Evolutionary conservation across 2,329 filamentous ascomycete genomes (phyloP).

Genomic region (Cytospora paraplurivora): DNA sequence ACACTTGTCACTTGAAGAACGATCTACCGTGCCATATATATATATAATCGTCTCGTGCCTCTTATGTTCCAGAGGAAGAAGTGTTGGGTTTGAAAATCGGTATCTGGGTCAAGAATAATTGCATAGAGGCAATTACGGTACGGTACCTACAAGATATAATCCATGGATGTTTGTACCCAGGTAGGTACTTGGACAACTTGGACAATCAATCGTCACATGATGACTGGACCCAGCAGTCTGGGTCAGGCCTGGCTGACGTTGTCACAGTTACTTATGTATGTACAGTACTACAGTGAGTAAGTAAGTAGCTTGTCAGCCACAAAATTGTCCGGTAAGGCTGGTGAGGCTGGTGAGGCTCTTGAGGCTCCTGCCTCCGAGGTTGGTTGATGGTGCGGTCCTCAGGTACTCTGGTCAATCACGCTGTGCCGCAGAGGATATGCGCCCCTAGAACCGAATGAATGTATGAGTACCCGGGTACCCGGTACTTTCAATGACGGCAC

Average conservation of each 20-base stretch:
- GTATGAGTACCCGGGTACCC: no score
- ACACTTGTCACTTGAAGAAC: not conserved
- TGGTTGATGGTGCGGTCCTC: not conserved
- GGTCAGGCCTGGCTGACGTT: conserved; percentile 1
- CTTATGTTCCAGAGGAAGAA: not conserved
- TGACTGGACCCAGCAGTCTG: conserved; percentile 9
- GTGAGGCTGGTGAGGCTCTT: no score
- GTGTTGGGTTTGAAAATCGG: no score
- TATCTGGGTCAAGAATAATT: no score
- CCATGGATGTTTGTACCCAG: not conserved
- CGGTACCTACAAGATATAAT: not conserved
- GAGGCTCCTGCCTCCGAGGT: not conserved
- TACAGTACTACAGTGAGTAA: no score
- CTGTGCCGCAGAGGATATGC: no score
- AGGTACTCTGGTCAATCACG: no score
- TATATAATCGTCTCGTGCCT: not conserved
- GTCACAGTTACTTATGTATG: not conserved
- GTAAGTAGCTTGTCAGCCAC: not conserved
- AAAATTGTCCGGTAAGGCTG: not conserved
- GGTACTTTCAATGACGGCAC: no score
- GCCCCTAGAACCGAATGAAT: no score
- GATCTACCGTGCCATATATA: not conserved
- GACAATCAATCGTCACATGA: not conserved
- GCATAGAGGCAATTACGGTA: not conserved
- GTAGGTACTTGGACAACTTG: not conserved